Conservation (phyloP, 768 basidiomycete genomes). For the Trametes punicea region DNA sequence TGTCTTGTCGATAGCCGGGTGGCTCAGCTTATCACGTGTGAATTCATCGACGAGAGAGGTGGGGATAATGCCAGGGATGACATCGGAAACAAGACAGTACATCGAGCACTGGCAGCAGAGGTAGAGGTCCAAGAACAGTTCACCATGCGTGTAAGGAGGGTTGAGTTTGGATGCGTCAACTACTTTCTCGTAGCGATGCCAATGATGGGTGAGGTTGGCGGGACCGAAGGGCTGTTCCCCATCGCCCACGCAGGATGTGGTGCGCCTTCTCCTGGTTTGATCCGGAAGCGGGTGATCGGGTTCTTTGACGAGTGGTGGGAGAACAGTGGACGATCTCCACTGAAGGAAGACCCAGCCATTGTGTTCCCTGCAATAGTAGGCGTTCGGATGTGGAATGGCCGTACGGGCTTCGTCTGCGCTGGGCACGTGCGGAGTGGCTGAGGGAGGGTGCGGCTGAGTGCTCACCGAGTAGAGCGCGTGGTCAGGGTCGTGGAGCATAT, state of each 20-base stretch:
- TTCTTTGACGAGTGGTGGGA: constrained; percentile 48
- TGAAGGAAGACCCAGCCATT: constrained; percentile 79
- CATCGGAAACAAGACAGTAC: constrained; percentile 64
- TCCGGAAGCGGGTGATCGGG: constrained; percentile 50
- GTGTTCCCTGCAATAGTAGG: constrained; percentile 78
- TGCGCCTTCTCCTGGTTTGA: constrained; percentile 44
- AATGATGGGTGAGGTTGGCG: constrained; percentile 73
- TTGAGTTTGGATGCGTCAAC: constrained; percentile 67
- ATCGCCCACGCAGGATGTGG: constrained; percentile 51
- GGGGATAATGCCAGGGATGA: constrained; percentile 74
- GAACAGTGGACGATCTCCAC: constrained; percentile 61
- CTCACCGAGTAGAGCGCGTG: constrained; percentile 68
- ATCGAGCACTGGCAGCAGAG: constrained; percentile 83
- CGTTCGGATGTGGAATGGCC: constrained; percentile 76
- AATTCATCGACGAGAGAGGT: constrained; percentile 60
- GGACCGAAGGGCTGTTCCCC: constrained; percentile 43
- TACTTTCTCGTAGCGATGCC: constrained; percentile 69
- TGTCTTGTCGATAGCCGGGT: constrained; percentile 54
- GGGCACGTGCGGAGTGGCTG: constrained; percentile 36
- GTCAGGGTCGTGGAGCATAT: constrained; percentile 66
- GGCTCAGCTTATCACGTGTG: constrained; percentile 53
- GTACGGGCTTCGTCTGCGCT: constrained; percentile 63
- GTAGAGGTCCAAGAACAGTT: constrained; percentile 68
- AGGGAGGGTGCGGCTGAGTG: constrained; percentile 29
- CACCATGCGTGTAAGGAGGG: constrained; percentile 51